Evolutionary conservation across 306 rosid species (phyloP).

Genomic region (Alnus glutinosa): DNA sequence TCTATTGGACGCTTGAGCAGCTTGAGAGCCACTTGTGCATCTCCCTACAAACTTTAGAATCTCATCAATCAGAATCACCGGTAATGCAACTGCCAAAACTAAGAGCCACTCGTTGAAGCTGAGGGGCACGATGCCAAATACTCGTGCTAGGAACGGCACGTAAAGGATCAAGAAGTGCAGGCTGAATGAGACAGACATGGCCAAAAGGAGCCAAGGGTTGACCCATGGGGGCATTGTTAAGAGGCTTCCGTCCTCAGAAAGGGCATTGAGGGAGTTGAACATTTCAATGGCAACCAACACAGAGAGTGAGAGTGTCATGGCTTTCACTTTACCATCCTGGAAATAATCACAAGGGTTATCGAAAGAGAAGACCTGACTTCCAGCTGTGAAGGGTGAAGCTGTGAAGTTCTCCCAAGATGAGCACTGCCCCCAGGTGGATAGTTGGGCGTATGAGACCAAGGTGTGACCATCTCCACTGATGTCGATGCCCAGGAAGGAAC

Average conservation of each 20-base stretch:
- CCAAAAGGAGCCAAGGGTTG: slow-evolving; percentile 92
- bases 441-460: slow-evolving; percentile 84
- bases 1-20: slow-evolving; percentile 30
- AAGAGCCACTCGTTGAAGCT: slow-evolving; percentile 60
- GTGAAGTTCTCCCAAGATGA: slow-evolving; percentile 68
- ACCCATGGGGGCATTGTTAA: slow-evolving; percentile 97
- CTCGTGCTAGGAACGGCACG: slow-evolving; percentile 82
- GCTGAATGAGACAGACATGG: slow-evolving; percentile 88
- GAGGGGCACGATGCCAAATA: slow-evolving; percentile 85
- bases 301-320: slow-evolving; percentile 83
- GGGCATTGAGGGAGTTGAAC: slow-evolving; percentile 92
- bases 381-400: slow-evolving; percentile 89
- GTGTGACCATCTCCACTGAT: slow-evolving; percentile 81
- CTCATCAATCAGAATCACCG: slow-evolving; percentile 63
- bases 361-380: slow-evolving; percentile 49
- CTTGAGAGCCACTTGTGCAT: slow-evolving; percentile 40
- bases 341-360: slow-evolving; percentile 80
- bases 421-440: slow-evolving; percentile 88
- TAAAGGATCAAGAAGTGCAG: slow-evolving; percentile 85
- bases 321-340: slow-evolving; percentile 76
- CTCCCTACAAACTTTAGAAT: slow-evolving; percentile 57
- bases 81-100: slow-evolving; percentile 55
- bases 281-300: slow-evolving; percentile 95
- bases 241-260: slow-evolving; percentile 89
- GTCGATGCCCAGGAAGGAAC: slow-evolving; percentile 87